phyloP scores from a whole-genome alignment of 805 yeast species.

The Debaryomyces tyrocola region DNA sequence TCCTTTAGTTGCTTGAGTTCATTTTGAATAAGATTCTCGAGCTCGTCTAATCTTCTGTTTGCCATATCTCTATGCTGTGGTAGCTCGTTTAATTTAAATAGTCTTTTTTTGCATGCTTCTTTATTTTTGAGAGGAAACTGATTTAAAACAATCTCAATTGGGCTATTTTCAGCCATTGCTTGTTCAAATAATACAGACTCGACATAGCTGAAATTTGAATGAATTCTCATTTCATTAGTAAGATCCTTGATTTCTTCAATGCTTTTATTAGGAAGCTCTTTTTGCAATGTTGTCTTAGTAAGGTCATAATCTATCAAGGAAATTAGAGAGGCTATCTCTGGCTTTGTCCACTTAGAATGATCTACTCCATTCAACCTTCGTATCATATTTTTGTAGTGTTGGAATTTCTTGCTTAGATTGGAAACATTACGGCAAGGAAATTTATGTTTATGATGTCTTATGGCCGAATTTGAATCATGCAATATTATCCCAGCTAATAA shows the following conservation, averaged over 20 bases:
- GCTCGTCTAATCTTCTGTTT: not conserved
- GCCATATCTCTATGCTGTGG: not conserved
- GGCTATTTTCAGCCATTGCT: not conserved
- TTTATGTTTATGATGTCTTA: not conserved
- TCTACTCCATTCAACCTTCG: not conserved
- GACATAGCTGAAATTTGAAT: conserved; percentile 1
- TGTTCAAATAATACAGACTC: conserved; percentile 3
- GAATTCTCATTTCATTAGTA: conserved; percentile 2
- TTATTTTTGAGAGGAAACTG: conserved; percentile 11
- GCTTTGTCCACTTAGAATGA: conserved; percentile 3
- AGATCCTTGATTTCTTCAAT: conserved; percentile 9
- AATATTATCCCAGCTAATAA: not conserved
- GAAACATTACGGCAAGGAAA: not conserved
- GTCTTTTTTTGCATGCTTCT: conserved; percentile 1
- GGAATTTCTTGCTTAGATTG: not conserved
- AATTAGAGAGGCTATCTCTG: conserved; percentile 9
- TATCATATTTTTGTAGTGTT: not conserved
- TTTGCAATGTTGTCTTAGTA: conserved; percentile 10
- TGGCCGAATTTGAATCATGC: not conserved
- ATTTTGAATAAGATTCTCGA: not conserved
- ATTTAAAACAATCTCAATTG: not conserved
- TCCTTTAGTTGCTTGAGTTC: conserved; percentile 6
- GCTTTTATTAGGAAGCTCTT: conserved; percentile 11
- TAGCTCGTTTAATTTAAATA: not conserved
- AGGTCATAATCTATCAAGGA: conserved; percentile 9